These are phyloP conservation scores for Aspergillus sergii DNA, from an alignment of 2,329 filamentous ascomycete genomes.

Conservation along the genomic window DNA sequence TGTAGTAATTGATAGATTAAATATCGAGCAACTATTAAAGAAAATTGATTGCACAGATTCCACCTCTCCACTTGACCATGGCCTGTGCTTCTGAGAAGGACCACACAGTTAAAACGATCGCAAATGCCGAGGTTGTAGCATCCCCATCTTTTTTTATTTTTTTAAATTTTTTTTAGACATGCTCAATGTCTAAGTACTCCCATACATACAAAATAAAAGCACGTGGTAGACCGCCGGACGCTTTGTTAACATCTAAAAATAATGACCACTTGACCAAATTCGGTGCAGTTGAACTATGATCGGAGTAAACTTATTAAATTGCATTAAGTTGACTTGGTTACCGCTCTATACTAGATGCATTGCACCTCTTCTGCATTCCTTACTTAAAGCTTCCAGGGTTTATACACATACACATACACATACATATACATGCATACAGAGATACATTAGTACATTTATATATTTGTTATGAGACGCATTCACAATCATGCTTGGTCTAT, in stretches of 20 bases:
- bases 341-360: neutral
- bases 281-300: neutral
- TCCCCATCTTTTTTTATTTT: neutral
- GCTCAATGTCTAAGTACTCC: neutral
- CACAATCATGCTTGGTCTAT: slow-evolving; percentile 17
- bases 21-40: neutral
- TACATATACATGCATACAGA: neutral
- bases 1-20: slow-evolving; percentile 2
- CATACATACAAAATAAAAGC: neutral
- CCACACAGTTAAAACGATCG: neutral
- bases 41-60: neutral
- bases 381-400: neutral
- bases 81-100: neutral
- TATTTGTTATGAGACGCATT: neutral
- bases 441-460: neutral
- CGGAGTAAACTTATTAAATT: neutral
- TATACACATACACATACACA: neutral
- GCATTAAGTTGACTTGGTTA: neutral
- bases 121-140: neutral
- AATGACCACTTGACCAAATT: neutral
- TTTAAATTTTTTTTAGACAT: neutral
- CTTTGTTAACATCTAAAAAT: neutral
- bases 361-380: neutral
- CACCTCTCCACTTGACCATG: neutral
- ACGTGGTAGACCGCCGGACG: neutral